Base-by-base conservation (phyloP, 2,329 filamentous ascomycete species). In the Monilinia aucupariae region DNA sequence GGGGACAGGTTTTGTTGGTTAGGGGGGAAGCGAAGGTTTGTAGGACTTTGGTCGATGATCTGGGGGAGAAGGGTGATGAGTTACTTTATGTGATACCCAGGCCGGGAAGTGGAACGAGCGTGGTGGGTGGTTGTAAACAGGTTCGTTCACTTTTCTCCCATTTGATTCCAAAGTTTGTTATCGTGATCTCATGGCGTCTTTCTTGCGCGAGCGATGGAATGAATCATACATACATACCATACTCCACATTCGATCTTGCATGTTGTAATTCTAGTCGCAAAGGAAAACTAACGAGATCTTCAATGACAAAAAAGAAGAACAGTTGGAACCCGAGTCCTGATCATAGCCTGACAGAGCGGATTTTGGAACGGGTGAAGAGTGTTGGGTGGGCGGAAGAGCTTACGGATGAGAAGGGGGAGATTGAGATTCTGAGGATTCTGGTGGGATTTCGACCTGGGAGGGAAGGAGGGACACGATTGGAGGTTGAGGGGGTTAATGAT, bases 1-100 rank as follows among this genome's bases (percentile, higher is more conserved):
- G 76, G 15, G 79, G 79, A 6, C 78, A 80, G 64, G 80, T 78
- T 0, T 71, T 80, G 1, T 68, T 80, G 1, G 78, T 80, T 1
- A 75, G 73, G 58, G 77, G 78, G 15, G 74, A 77, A 65, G 76
- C 77, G 37, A 6, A 10, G 5, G 32, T 25, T 10, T 43, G 53
- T 20, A 30, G 43, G n/a, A 56, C 53, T 3, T 47, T 45, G 41
- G 37, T 56, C 1, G 41, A 20, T 22, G 51, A 34, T n/a, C 22
- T 43, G 34, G 22, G n/a, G n/a, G 37, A 12, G 52, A 55, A 22
- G 6, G 52, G 32, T 3, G 52, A 55, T 27, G 52, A 55, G 8
- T 17, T 41, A 6, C 41, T 37, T 2, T 80, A 80, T 67, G 74
- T 77, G 39, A 76, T 81, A 51, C 77, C 78, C 3, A 72, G 78